phyloP scores from a whole-genome alignment of 1,284 basidiomycete species.

The Puccinia horiana region DNA sequence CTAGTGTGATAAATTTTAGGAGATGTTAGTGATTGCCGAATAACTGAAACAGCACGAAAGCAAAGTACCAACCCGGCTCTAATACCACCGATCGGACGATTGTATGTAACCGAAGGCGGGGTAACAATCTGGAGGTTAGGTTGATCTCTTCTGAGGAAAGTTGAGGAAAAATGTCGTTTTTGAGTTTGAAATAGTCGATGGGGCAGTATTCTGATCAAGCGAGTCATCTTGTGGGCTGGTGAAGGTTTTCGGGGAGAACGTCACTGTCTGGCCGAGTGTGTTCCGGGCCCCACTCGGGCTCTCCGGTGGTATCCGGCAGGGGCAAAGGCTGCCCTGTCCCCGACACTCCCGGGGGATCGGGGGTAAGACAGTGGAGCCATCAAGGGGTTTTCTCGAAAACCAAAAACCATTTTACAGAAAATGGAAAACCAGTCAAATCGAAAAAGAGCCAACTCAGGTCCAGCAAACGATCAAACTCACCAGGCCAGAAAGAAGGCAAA shows the following conservation, averaged over 20 bases:
- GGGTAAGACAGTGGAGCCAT: background rate
- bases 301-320: background rate
- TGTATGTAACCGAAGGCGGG: slow-evolving; percentile 33
- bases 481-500: slow-evolving; percentile 28
- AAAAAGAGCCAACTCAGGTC: background rate
- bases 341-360: background rate
- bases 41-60: background rate
- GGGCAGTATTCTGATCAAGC: background rate
- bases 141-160: background rate
- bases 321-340: background rate
- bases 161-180: slow-evolving; percentile 6
- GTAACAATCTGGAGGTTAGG: slow-evolving; percentile 12
- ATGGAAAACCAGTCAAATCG: slow-evolving; percentile 11
- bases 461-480: slow-evolving; percentile 11
- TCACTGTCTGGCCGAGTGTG: background rate
- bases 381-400: background rate
- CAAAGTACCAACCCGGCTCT: slow-evolving; percentile 19
- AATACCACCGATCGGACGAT: slow-evolving; percentile 43
- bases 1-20: background rate
- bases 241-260: background rate
- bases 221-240: background rate
- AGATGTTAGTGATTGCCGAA: background rate
- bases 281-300: background rate
- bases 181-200: background rate
- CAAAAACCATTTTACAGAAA: background rate